Evolutionary conservation across 257 asterid genomes (phyloP).

Genomic region (Solanum ahanhuiri): DNA sequence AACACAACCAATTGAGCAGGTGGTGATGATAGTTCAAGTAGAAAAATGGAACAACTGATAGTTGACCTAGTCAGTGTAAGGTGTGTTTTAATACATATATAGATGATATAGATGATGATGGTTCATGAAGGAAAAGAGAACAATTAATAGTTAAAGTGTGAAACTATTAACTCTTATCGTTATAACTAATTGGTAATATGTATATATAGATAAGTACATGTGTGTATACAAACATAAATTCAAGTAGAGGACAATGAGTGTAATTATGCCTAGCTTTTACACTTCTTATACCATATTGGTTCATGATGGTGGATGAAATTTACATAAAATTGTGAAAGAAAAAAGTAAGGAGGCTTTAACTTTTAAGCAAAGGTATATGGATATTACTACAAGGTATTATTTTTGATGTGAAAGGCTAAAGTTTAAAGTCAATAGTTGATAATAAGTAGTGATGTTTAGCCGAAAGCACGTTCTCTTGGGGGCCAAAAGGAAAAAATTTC

Average conservation of each 20-base stretch:
- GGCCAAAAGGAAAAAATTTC: background rate
- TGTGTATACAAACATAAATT: background rate
- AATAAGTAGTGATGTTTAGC: background rate
- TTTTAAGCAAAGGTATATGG: background rate
- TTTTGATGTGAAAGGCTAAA: background rate
- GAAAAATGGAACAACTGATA: background rate
- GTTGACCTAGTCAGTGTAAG: background rate
- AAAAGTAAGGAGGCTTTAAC: background rate
- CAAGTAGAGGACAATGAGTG: background rate
- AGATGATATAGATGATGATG: background rate
- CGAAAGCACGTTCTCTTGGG: background rate
- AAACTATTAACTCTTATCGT: background rate
- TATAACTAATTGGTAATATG: background rate
- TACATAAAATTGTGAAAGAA: background rate
- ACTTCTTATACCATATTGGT: background rate
- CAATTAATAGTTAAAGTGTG: background rate
- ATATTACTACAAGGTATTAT: background rate
- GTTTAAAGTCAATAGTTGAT: conserved; percentile 1
- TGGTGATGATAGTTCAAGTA: background rate
- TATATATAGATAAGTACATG: background rate
- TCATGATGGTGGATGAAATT: conserved; percentile 3
- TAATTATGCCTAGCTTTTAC: background rate
- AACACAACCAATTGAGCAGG: background rate
- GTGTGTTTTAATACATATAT: background rate
- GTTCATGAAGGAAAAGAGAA: background rate